These are phyloP conservation scores for Tylopilus balloui DNA, from an alignment of 768 basidiomycete species.

Conservation along the genomic window DNA sequence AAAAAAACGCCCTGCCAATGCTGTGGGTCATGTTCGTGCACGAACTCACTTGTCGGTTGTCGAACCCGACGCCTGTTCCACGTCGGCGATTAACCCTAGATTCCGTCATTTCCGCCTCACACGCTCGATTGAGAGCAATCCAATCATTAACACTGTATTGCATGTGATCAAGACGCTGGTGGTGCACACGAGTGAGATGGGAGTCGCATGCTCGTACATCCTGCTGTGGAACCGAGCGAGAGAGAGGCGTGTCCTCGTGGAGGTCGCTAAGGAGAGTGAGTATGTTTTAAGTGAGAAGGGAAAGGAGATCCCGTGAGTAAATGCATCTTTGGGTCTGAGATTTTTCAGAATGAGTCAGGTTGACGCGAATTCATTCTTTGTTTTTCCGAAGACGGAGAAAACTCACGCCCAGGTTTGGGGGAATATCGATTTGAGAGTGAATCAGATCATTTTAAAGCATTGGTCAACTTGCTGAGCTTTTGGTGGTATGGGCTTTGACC, in stretches of 20 bases:
- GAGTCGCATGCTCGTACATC: constrained; percentile 34
- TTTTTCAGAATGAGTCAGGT: background rate
- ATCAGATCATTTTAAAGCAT: constrained; percentile 24
- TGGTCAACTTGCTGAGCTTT: constrained; percentile 14
- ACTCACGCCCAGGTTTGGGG: constrained; percentile 23
- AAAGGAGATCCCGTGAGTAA: constrained; percentile 33
- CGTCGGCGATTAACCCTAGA: constrained; percentile 34
- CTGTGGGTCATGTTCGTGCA: constrained; percentile 35
- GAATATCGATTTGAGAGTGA: constrained; percentile 28
- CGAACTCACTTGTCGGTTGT: constrained; percentile 33
- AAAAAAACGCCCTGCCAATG: constrained; percentile 21
- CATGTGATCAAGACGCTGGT: constrained; percentile 17
- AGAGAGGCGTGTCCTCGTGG: constrained; percentile 27
- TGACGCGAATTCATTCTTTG: background rate
- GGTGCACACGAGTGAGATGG: constrained; percentile 32
- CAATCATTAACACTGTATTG: background rate
- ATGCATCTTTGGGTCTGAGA: background rate
- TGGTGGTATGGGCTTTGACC: background rate
- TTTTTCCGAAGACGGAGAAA: constrained; percentile 24
- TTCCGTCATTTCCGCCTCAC: constrained; percentile 33
- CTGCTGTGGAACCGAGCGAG: constrained; percentile 27
- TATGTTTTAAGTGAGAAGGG: constrained; percentile 31
- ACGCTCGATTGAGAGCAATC: constrained; percentile 15
- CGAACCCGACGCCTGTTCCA: constrained; percentile 25
- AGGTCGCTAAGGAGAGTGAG: constrained; percentile 31